A percentile compares a stretch with the other conserved stretches of the same genome.
Conservation (phyloP, 164 flowering plant genomes). For the Amborella trichopoda region DNA sequence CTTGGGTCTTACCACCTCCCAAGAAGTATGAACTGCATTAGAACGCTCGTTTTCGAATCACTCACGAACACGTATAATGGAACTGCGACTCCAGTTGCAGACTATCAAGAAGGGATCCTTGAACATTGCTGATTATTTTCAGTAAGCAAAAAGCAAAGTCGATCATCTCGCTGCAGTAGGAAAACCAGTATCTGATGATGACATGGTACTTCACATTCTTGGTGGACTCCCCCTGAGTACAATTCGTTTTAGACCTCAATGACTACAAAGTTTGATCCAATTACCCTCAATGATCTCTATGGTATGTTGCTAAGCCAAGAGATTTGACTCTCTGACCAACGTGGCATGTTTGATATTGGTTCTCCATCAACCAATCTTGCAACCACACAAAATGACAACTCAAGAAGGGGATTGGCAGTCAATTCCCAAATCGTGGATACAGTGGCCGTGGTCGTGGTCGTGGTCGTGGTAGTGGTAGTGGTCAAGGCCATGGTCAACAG, state of each 20-base stretch:
- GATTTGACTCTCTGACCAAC: neutral
- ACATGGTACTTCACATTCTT: neutral
- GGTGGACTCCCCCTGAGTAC: neutral
- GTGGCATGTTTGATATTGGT: neutral
- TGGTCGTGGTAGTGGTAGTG: too few relatives aligned
- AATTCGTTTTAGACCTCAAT: neutral
- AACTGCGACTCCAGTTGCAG: neutral
- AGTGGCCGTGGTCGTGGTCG: neutral
- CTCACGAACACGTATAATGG: neutral
- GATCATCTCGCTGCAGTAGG: neutral
- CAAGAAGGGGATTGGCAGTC: neutral
- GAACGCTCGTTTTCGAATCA: neutral
- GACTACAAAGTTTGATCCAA: neutral
- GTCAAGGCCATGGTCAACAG: too few relatives aligned
- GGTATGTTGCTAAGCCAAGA: neutral
- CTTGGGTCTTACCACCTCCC: neutral
- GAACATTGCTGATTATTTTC: neutral
- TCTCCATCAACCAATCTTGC: neutral
- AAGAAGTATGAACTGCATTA: neutral
- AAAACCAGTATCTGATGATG: neutral
- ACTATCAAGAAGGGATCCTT: neutral
- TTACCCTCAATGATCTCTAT: neutral
- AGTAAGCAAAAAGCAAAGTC: neutral
- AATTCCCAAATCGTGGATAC: neutral
- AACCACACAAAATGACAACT: too few relatives aligned